These are phyloP conservation scores for Xerocomellus dryophilus DNA, from an alignment of 768 basidiomycete species.

Conservation along the genomic window DNA sequence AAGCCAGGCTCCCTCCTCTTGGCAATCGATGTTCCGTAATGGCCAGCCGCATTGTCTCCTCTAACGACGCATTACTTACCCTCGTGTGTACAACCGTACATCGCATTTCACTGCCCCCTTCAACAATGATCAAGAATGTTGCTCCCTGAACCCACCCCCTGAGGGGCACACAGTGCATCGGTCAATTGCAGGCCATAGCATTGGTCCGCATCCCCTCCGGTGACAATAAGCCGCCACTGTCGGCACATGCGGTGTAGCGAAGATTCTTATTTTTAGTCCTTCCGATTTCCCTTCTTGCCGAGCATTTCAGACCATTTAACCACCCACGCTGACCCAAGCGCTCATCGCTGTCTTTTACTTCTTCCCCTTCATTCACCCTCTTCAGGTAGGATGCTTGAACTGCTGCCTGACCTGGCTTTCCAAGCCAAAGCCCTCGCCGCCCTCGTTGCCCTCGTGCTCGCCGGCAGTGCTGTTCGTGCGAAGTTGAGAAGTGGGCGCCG, in stretches of 20 bases:
- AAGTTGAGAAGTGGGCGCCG: constrained; percentile 9
- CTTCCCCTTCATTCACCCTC: not conserved
- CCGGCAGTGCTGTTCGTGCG: constrained; percentile 7
- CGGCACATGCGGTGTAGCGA: too few species aligned
- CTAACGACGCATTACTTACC: not conserved
- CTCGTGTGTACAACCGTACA: not conserved
- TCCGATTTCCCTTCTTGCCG: not conserved
- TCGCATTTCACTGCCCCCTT: constrained; percentile 1
- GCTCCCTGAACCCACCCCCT: not conserved
- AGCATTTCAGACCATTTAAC: constrained; percentile 21
- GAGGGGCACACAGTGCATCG: not conserved
- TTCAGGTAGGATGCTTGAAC: constrained; percentile 7
- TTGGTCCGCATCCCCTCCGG: not conserved
- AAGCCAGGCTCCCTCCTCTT: too few species aligned
- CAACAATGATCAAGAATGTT: not conserved
- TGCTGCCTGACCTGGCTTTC: constrained; percentile 2
- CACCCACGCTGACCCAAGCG: not conserved
- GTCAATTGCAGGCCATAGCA: not conserved
- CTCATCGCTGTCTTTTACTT: not conserved
- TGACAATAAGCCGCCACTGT: not conserved
- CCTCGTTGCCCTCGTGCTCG: constrained; percentile 18
- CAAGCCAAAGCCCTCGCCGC: constrained; percentile 18
- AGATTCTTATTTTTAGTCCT: too few species aligned
- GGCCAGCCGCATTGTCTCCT: not conserved
- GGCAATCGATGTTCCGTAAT: not conserved